phyloP scores from a whole-genome alignment of 2,329 filamentous ascomycete species.

The Colletotrichum tabaci region DNA sequence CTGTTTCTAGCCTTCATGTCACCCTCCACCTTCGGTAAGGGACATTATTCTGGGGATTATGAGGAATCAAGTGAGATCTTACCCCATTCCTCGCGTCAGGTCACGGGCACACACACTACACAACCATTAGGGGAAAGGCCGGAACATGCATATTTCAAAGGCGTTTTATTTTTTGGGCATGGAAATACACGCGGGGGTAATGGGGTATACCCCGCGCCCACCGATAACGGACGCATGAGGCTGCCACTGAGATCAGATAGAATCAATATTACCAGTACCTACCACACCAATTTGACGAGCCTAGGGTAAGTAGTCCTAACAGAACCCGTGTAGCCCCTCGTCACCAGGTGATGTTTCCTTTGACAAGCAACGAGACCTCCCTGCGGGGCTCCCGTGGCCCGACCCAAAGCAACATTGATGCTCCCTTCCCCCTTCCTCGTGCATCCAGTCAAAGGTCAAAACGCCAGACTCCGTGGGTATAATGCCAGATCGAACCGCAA shows the following conservation, averaged over 20 bases:
- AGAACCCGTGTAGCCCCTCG: background rate
- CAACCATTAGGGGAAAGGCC: conserved; percentile 22
- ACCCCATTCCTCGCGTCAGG: conserved; percentile 5
- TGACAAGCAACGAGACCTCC: background rate
- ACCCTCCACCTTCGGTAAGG: conserved; percentile 5
- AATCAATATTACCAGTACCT: conserved; percentile 24
- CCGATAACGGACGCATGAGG: conserved; percentile 4
- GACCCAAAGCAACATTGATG: background rate
- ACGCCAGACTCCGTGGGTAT: conserved; percentile 35
- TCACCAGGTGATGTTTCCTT: background rate
- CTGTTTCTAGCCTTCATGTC: background rate
- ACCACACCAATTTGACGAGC: conserved; percentile 3
- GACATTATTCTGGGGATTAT: conserved; percentile 27
- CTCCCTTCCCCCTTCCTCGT: background rate
- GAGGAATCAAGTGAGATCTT: conserved; percentile 3
- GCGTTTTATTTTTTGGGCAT: conserved; percentile 37
- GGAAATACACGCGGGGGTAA: conserved; percentile 20
- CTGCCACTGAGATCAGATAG: conserved; percentile 37
- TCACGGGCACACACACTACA: conserved; percentile 13
- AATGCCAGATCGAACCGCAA: conserved; percentile 30
- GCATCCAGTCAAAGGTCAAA: background rate
- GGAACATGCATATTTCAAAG: conserved; percentile 39
- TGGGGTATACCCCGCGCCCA: conserved; percentile 5
- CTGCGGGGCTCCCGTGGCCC: background rate
- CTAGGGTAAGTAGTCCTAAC: background rate